Evolutionary conservation across 495 filamentous ascomycete genomes (phyloP).

Genomic region (Paragyromitra xinjiangensis): DNA sequence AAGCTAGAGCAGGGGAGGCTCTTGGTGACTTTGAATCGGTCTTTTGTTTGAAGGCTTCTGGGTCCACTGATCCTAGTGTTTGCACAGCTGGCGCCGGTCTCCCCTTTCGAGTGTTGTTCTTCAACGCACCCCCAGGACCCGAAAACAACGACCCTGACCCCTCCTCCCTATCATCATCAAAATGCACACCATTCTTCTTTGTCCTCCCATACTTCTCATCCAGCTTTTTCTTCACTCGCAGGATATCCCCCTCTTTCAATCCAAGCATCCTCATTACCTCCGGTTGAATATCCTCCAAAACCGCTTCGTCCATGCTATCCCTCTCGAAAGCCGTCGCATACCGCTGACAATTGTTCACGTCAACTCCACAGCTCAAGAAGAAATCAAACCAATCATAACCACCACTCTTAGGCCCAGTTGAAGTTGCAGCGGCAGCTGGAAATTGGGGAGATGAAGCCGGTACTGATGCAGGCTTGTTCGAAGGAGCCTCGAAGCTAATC

Average conservation of each 20-base stretch:
- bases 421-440: slow-evolving; percentile 62
- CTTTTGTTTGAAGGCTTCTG: slow-evolving; percentile 81
- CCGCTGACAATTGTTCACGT: slow-evolving; percentile 88
- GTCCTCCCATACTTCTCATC: slow-evolving; percentile 80
- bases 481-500: slow-evolving; percentile 46
- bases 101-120: slow-evolving; percentile 95
- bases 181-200: slow-evolving; percentile 66
- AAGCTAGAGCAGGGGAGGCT: slow-evolving; percentile 56
- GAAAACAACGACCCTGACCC: slow-evolving; percentile 81
- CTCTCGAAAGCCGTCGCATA: slow-evolving; percentile 86
- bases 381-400: slow-evolving; percentile 98
- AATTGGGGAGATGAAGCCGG: slow-evolving; percentile 45
- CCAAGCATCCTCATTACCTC: slow-evolving; percentile 84
- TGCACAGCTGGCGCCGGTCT: slow-evolving; percentile 84
- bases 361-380: slow-evolving; percentile 90
- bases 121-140: slow-evolving; percentile 84
- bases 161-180: slow-evolving; percentile 65
- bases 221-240: slow-evolving; percentile 89
- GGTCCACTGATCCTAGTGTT: slow-evolving; percentile 84
- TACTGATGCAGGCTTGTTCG: slow-evolving; percentile 31
- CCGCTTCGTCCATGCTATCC: slow-evolving; percentile 94
- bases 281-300: slow-evolving; percentile 84
- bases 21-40: slow-evolving; percentile 43
- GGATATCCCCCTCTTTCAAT: slow-evolving; percentile 92
- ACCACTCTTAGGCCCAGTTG: slow-evolving; percentile 66